These are phyloP conservation scores for Cryptomeria japonica DNA, from an alignment of 75 land plant genomes.

Conservation along the genomic window DNA sequence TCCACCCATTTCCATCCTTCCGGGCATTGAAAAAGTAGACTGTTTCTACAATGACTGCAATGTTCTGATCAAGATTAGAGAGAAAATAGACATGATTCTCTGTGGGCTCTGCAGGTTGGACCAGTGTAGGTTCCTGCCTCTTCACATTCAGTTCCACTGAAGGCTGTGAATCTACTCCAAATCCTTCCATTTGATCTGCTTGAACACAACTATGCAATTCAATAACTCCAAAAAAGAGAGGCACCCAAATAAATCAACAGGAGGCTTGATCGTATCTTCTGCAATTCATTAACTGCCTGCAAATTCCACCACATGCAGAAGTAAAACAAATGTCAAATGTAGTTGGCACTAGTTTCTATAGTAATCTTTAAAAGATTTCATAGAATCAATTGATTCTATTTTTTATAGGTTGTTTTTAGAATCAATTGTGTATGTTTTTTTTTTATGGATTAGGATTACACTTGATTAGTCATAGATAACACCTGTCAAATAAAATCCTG, in stretches of 20 bases:
- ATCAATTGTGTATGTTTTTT: too few species aligned
- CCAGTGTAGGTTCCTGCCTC: conserved; percentile 50
- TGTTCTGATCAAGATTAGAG: conserved; percentile 87
- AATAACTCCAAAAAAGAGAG: not conserved
- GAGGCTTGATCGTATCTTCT: not conserved
- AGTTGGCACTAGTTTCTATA: not conserved
- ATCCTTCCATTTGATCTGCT: not conserved
- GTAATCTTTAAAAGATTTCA: too few species aligned
- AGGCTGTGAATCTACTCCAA: not conserved
- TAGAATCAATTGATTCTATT: too few species aligned
- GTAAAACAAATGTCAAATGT: not conserved
- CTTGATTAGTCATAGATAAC: too few species aligned
- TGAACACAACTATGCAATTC: not conserved
- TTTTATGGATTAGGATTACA: too few species aligned
- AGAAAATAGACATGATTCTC: conserved; percentile 74
- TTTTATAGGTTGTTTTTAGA: too few species aligned
- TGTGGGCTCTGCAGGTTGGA: conserved; percentile 58
- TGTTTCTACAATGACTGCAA: conserved; percentile 71
- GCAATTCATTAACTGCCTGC: not conserved
- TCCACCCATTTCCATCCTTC: conserved; percentile 1
- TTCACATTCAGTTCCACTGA: conserved; percentile 25
- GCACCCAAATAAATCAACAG: not conserved
- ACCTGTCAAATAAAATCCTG: too few species aligned
- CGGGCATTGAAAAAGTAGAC: conserved; percentile 66
- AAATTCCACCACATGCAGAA: not conserved